Base-by-base conservation (phyloP, 2,329 filamentous ascomycete species). In the Didymosphaeria variabile region DNA sequence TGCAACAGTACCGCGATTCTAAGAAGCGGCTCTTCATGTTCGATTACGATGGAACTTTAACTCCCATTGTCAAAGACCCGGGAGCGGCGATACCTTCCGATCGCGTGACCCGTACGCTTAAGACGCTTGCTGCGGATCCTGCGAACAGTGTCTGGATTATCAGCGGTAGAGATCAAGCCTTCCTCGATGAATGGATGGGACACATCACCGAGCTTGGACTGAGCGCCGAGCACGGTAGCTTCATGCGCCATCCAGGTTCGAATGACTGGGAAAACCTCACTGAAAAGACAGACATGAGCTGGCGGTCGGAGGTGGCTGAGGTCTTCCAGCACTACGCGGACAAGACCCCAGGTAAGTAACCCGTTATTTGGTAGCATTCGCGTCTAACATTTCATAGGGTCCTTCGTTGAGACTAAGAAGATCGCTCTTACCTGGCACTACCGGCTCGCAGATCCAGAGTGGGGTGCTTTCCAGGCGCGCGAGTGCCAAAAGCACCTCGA, bases 341-440 rank as follows among this genome's bases (percentile, higher is more conserved):
- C 76, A 87, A 86, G 62, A 94, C 94, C 8, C 90, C 91, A 67
- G 95, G 92, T 91, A 80, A 72, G 86, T 79, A 32, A 36, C 13
- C 3, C 7, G 3, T 3, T 13, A 2, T 4, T 7, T 26, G 19
- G n/a, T 8, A 13, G n/a, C n/a, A 17, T 5, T 21, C 10, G 38
- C 42, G 55, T 40, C 66, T 76, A 57, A 77, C 54, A 40, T 19
- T 6, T 15, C 31, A 1, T 49, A 91, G 91, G 93, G 7, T 94
- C 93, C 0, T 97, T 96, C 75, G 93, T 97, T 63, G 95, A 99
- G 79, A 88, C 91, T 62, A 99, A 99, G 81, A 91, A 93, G 65
- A 95, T 96, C 66, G 94, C 95, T 5, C 82, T 98, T 52, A 98
- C 95, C 3, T 98, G 95, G 95, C 95, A 99, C 76, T 99, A 98